Evolutionary conservation across 2,329 filamentous ascomycete genomes (phyloP), one percentile per base, ranked within the genome.

Genomic region (Colletotrichum sp.): DNA sequence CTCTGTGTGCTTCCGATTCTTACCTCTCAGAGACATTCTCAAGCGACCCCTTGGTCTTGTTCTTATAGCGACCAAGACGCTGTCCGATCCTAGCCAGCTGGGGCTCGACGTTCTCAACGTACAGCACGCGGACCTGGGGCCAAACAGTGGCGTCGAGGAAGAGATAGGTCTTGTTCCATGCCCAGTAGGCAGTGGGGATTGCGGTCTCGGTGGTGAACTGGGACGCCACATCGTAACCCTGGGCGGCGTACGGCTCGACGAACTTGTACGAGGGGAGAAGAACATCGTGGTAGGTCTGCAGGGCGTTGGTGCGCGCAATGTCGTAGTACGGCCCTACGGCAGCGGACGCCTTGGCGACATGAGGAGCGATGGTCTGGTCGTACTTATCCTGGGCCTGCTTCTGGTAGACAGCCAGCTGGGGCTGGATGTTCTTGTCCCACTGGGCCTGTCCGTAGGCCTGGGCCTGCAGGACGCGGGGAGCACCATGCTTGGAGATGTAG

Each of bases 51-150:
- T 85, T 87, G 36, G 80, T 78, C 73, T 84, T 87, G 25, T 91
- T 89, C 78, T 89, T 93, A 84, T 96, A 95, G 64, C 94, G 89
- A 55, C 96, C 96, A 13, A 99, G 90, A 61, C 96, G 93, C 86
- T 98, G 94, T 15, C 95, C 95, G 80, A 99, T 98, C 80, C 96
- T 95, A 72, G 96, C 91, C 16, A 99, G 89, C 84, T 99, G 97
- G 16, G 97, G 97, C 86, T 98, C 96, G 5, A 99, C 96, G 80
- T 98, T 98, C 81, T 98, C 93, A 13, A 93, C 91, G 81, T 98
- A 98, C 7, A 98, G 86, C 16, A 94, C 89, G 30, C 94, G 92
- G 13, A 98, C 77, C 78, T 94, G 93, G 3, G 96, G 96, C 93
- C 95, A 97, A 18, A 98, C 87, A 3, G 92, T 93, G 62, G 91